Base-by-base conservation (phyloP, 2,329 filamentous ascomycete genomes). In the Pseudogymnoascus sp. region DNA sequence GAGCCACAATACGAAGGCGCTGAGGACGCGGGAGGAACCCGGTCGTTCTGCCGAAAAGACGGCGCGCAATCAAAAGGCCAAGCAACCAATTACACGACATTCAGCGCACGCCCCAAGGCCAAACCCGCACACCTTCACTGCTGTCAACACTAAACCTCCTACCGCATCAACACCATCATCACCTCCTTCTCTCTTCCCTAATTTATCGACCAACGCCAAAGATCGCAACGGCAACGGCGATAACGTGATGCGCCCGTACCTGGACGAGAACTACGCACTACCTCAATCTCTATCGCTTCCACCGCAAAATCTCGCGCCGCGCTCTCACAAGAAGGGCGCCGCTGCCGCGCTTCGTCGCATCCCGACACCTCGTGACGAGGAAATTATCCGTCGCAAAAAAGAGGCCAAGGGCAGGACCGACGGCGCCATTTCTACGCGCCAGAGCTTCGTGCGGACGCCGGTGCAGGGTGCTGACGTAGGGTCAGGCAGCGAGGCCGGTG, bases 391-490 rank as follows among this genome's bases (percentile, higher is more conserved):
- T 31, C 33, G 33, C 33, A 60, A 60, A 39, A 60, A 42, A n/a
- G 35, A 48, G 15, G 59, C 59, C 9, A 39, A 39, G 27, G 27
- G 33, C 36, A 55, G 27, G 27, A 42, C 38, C n/a, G 39, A 60
- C 15, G 38, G 59, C 31, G 38, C 31, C 33, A 41, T 39, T 48
- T 35, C 39, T 15, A 48, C 42, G 42, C 44, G 21, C 35, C 48
- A 64, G 12, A 73, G 71, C 58, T 70, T 68, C 61, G 69, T 69
- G 59, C 71, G 71, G n/a, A 62, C 64, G 63, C 63, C 55, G 15
- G 27, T 51, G 38, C 62, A 51, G 13, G 38, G 42, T 61, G 58
- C 44, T 25, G 66, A 63, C 12, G 31, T 61, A 7, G 69, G 67
- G 21, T 66, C 65, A 17, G 63, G 63, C 48, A 68, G 66, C 12